These are phyloP conservation scores for Talaromyces verruculosus DNA, from an alignment of 2,329 filamentous ascomycete genomes.

Conservation along the genomic window DNA sequence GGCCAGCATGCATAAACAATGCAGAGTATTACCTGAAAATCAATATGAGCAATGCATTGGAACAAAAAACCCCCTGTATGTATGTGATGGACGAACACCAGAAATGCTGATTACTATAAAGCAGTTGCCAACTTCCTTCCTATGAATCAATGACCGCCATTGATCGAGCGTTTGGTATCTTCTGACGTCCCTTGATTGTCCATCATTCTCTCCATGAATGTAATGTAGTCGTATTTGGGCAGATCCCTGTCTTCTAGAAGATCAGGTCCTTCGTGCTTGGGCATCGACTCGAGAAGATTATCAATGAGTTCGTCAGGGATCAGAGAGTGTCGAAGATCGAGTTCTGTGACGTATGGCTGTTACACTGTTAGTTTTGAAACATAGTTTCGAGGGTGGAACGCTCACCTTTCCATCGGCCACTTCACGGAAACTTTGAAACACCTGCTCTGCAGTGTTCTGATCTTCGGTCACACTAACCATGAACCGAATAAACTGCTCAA, in stretches of 20 bases:
- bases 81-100: slow-evolving; percentile 7
- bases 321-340: slow-evolving; percentile 90
- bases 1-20: slow-evolving; percentile 19
- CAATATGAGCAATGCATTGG: slow-evolving; percentile 2
- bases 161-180: slow-evolving; percentile 25
- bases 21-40: neutral
- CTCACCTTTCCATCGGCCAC: slow-evolving; percentile 89
- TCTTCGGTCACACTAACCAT: slow-evolving; percentile 99
- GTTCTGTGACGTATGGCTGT: slow-evolving; percentile 90
- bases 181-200: slow-evolving; percentile 31
- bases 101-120: slow-evolving; percentile 15
- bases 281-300: slow-evolving; percentile 84
- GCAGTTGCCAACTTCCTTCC: neutral
- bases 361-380: slow-evolving; percentile 8
- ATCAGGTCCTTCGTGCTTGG: slow-evolving; percentile 78
- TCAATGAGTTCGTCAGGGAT: slow-evolving; percentile 98
- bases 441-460: slow-evolving; percentile 97
- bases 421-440: slow-evolving; percentile 96
- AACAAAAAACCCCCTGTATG: slow-evolving; percentile 14
- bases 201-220: slow-evolving; percentile 91
- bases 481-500: slow-evolving; percentile 98
- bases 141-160: slow-evolving; percentile 17
- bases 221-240: slow-evolving; percentile 92
- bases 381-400: neutral
- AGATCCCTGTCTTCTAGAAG: slow-evolving; percentile 79